Percentiles rank a stretch among this genome's conserved stretches.
These are phyloP conservation scores for Lyophyllum semitale DNA, from an alignment of 768 basidiomycete species.

Conservation along the genomic window DNA sequence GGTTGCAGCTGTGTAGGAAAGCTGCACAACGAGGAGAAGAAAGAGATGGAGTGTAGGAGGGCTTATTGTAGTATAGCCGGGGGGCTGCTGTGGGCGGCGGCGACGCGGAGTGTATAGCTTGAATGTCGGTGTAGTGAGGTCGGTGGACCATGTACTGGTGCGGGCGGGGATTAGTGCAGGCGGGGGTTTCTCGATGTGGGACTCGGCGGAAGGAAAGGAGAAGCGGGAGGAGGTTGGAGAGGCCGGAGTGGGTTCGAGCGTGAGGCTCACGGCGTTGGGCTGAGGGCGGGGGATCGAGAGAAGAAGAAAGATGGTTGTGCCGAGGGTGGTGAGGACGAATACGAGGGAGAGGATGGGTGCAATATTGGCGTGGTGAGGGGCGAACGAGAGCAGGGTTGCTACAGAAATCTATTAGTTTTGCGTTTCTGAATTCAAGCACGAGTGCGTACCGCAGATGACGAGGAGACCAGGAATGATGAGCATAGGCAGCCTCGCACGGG, in stretches of 20 bases:
- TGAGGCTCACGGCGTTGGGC: background rate
- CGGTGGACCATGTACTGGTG: background rate
- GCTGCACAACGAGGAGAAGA: constrained; percentile 4
- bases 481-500: background rate
- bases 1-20: background rate
- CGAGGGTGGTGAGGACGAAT: constrained; percentile 7
- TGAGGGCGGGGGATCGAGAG: background rate
- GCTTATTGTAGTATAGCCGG: background rate
- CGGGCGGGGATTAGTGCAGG: background rate
- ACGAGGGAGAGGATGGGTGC: constrained; percentile 9
- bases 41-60: background rate
- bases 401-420: background rate
- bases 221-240: constrained; percentile 2
- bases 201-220: background rate
- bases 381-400: constrained; percentile 16
- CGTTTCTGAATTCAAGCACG: background rate
- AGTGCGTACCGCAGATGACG: constrained; percentile 7
- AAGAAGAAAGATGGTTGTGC: constrained; percentile 3
- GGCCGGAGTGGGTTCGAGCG: background rate
- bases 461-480: constrained; percentile 7
- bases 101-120: background rate
- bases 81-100: background rate
- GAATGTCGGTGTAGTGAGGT: background rate
- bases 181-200: constrained; percentile 1
- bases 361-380: constrained; percentile 3